Percentiles rank a stretch among this genome's conserved stretches.
Conservation (phyloP, 1,139 yeast genomes). For the Wickerhamomyces sp. region DNA sequence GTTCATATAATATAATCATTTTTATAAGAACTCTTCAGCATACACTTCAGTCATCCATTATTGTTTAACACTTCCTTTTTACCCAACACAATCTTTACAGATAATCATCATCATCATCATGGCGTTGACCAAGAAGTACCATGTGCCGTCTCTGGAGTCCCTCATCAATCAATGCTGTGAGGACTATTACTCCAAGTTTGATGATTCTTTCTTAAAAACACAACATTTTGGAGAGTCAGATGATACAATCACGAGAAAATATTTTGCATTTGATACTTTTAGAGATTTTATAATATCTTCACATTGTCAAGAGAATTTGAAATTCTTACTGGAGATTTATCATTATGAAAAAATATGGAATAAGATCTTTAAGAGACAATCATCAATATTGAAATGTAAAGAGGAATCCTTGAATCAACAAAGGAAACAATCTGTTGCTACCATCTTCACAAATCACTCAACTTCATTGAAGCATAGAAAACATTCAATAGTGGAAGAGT, state of each 20-base stretch:
- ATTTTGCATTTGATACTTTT: conserved; percentile 16
- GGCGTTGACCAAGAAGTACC: not conserved
- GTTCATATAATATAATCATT: too few species aligned
- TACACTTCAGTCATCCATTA: too few species aligned
- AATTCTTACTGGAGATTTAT: conserved; percentile 41
- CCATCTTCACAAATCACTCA: conserved; percentile 15
- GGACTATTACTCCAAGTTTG: conserved; percentile 13
- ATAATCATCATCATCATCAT: not conserved
- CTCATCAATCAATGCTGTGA: conserved; percentile 25
- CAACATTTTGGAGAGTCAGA: not conserved
- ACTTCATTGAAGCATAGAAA: conserved; percentile 11
- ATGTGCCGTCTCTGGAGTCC: conserved; percentile 19
- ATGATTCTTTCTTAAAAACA: not conserved
- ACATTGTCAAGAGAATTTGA: conserved; percentile 44
- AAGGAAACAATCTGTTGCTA: conserved; percentile 18
- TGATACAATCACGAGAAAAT: conserved; percentile 1
- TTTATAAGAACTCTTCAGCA: too few species aligned
- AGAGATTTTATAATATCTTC: conserved; percentile 21
- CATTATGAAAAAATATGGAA: conserved; percentile 38
- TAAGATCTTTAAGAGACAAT: conserved; percentile 25
- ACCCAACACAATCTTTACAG: not conserved
- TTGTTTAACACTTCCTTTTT: not conserved
- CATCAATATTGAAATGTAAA: conserved; percentile 26
- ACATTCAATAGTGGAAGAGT: conserved; percentile 17
- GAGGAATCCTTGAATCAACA: conserved; percentile 15